Conservation (phyloP, 1,284 basidiomycete species). For the Rhizoctonia solani region DNA sequence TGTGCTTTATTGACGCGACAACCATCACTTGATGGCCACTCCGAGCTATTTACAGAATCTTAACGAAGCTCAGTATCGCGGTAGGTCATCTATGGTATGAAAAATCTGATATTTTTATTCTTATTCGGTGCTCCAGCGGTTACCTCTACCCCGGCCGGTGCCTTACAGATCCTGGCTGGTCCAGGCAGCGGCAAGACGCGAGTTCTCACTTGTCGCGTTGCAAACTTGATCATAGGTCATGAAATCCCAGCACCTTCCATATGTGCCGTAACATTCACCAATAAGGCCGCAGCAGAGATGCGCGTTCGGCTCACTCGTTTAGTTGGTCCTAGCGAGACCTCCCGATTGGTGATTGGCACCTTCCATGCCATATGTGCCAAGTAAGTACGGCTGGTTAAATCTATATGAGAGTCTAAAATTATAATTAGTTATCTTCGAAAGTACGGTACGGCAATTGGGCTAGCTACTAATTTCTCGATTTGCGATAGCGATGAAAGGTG, state of each 20-base stretch:
- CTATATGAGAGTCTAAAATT: not conserved
- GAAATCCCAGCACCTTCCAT: constrained; percentile 62
- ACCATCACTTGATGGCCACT: constrained; percentile 16
- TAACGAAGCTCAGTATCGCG: constrained; percentile 40
- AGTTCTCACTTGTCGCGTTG: constrained; percentile 81
- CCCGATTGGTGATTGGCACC: constrained; percentile 68
- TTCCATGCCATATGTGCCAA: constrained; percentile 81
- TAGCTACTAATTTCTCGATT: constrained; percentile 80
- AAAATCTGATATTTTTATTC: not conserved
- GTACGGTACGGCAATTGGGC: constrained; percentile 62
- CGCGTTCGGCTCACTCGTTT: constrained; percentile 68
- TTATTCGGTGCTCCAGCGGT: constrained; percentile 57
- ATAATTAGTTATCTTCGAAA: constrained; percentile 62
- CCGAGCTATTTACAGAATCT: constrained; percentile 38
- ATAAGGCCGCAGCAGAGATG: constrained; percentile 93
- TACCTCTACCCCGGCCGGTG: constrained; percentile 59
- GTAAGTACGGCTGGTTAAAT: constrained; percentile 41
- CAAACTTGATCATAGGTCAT: constrained; percentile 69
- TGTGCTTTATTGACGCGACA: constrained; percentile 5
- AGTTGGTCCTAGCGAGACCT: constrained; percentile 67
- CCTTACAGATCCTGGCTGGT: constrained; percentile 83
- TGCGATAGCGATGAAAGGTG: constrained; percentile 84
- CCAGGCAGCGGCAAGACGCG: constrained; percentile 75
- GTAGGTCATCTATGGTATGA: constrained; percentile 19
- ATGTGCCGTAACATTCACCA: constrained; percentile 83